Percentiles rank a stretch among this genome's conserved stretches.
phyloP scores from a whole-genome alignment of 805 yeast species.

The Candida stauntonica region DNA sequence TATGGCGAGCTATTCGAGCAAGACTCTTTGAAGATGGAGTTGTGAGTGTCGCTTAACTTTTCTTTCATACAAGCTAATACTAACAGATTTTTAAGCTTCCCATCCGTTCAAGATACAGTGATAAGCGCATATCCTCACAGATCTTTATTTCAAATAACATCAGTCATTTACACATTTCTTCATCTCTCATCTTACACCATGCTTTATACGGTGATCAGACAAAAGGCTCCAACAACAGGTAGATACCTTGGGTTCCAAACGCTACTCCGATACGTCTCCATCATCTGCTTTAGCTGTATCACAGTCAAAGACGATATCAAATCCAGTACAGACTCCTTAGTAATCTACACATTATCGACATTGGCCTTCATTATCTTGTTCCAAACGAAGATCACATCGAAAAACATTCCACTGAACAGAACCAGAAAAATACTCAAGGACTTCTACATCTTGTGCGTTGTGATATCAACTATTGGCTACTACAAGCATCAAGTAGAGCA shows the following conservation, averaged over 20 bases:
- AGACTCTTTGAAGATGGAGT: conserved; percentile 6
- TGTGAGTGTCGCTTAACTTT: conserved; percentile 3
- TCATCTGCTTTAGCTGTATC: conserved; percentile 8
- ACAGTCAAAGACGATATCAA: conserved; percentile 1
- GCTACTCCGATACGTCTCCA: not conserved
- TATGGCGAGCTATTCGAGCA: not conserved
- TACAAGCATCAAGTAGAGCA: conserved; percentile 11
- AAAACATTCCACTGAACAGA: conserved; percentile 5
- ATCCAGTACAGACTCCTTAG: conserved; percentile 2
- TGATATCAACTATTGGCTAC: not conserved
- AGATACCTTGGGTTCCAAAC: not conserved
- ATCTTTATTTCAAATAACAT: conserved; percentile 3
- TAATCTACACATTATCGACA: conserved; percentile 3
- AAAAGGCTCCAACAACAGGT: conserved; percentile 2
- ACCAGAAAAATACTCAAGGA: conserved; percentile 6
- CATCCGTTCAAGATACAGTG: conserved; percentile 5
- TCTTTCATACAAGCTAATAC: not conserved
- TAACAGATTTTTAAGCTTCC: conserved; percentile 2
- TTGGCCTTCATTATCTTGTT: conserved; percentile 3
- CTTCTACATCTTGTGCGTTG: not conserved
- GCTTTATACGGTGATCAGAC: not conserved
- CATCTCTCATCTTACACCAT: not conserved
- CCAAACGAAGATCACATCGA: conserved; percentile 4
- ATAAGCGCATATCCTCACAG: conserved; percentile 4
- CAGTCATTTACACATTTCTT: not conserved